phyloP scores from a whole-genome alignment of 768 basidiomycete genomes.

The Tricholoma saponaceum region DNA sequence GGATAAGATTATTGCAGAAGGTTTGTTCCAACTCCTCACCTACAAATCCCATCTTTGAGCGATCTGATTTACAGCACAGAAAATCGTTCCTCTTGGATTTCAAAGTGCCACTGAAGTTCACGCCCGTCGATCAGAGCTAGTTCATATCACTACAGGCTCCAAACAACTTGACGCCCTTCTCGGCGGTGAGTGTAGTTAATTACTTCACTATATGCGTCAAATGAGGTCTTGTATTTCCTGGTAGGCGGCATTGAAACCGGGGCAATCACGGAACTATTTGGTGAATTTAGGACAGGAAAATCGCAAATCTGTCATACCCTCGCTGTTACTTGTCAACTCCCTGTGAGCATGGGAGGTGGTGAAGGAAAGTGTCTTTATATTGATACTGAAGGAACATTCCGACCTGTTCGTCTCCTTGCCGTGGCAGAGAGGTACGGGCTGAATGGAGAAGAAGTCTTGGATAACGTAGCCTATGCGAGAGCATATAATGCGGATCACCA shows the following conservation, averaged over 20 bases:
- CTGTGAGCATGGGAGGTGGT: constrained; percentile 96
- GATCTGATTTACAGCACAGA: constrained; percentile 58
- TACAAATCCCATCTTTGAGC: background rate
- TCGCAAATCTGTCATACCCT: constrained; percentile 98
- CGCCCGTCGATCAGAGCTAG: constrained; percentile 88
- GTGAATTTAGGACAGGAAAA: constrained; percentile 98
- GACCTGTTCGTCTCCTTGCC: constrained; percentile 90
- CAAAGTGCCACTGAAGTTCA: constrained; percentile 98
- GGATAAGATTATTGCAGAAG: constrained; percentile 92
- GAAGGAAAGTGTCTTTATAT: constrained; percentile 99
- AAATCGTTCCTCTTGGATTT: constrained; percentile 96
- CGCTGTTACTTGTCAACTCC: constrained; percentile 96
- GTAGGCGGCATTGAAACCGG: constrained; percentile 96
- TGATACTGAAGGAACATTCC: constrained; percentile 99
- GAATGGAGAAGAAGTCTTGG: constrained; percentile 95
- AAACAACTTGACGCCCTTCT: constrained; percentile 94
- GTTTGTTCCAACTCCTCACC: constrained; percentile 37
- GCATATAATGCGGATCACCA: constrained; percentile 99
- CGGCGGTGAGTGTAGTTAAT: constrained; percentile 54
- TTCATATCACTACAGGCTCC: constrained; percentile 95
- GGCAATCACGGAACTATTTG: constrained; percentile 96
- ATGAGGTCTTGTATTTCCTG: constrained; percentile 1
- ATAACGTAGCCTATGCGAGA: constrained; percentile 97
- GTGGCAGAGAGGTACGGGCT: constrained; percentile 96
- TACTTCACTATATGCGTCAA: constrained; percentile 5